Percentiles rank a stretch among this genome's conserved stretches.
Evolutionary conservation across 2,329 filamentous ascomycete genomes (phyloP).

Genomic region (Phialophora chinensis): DNA sequence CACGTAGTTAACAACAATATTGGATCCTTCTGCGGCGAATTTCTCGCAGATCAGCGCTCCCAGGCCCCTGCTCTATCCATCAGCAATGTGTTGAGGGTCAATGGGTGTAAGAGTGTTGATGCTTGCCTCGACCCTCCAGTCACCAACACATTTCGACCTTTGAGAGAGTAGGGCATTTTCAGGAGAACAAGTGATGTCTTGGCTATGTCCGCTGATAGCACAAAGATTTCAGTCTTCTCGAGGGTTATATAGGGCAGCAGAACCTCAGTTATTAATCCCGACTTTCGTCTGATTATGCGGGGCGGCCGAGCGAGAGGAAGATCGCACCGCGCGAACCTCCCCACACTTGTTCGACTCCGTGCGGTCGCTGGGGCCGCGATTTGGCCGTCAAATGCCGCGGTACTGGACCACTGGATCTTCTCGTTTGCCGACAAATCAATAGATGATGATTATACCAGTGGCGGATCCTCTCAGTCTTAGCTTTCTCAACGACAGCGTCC

Average conservation of each 20-base stretch:
- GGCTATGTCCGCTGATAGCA: background rate
- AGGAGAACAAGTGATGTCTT: background rate
- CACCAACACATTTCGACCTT: constrained; percentile 66
- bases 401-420: background rate
- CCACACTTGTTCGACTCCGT: background rate
- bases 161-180: constrained; percentile 67
- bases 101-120: background rate
- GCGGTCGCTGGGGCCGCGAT: constrained; percentile 6
- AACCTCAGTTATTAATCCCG: constrained; percentile 5
- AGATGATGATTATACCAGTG: background rate
- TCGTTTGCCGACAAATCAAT: background rate
- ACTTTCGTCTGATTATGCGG: constrained; percentile 6
- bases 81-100: background rate
- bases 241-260: background rate
- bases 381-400: constrained; percentile 17
- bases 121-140: constrained; percentile 68
- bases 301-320: background rate
- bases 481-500: background rate
- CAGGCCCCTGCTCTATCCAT: constrained; percentile 62
- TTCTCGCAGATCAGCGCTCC: constrained; percentile 71
- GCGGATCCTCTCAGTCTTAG: background rate
- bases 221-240: background rate
- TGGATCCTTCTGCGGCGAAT: constrained; percentile 71
- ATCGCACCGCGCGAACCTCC: background rate
- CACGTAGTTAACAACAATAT: constrained; percentile 76